phyloP scores from a whole-genome alignment of 352 stramenopile genomes.

The Phytophthora sojae region DNA sequence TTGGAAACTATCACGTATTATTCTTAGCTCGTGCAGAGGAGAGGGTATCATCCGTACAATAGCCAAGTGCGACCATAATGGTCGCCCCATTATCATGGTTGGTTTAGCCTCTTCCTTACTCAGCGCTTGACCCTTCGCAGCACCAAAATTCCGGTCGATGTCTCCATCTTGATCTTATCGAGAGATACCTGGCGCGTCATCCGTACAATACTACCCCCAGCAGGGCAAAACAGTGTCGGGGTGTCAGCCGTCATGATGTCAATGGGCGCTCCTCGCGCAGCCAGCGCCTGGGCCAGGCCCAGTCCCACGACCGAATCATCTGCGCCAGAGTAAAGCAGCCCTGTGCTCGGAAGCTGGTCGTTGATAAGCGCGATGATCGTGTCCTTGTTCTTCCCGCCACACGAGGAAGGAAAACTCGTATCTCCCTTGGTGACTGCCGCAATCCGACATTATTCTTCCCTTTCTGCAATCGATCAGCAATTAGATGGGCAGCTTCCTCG shows the following conservation, averaged over 20 bases:
- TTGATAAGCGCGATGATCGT: background rate
- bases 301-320: background rate
- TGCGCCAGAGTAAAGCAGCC: background rate
- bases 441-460: background rate
- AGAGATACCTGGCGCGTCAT: background rate
- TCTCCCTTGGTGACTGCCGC: background rate
- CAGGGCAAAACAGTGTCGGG: background rate
- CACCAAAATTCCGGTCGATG: background rate
- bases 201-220: background rate
- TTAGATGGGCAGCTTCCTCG: background rate
- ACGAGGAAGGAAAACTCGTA: background rate
- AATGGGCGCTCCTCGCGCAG: background rate
- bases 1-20: background rate
- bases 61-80: background rate
- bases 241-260: background rate
- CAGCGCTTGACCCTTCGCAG: background rate
- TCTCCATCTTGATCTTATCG: background rate
- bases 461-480: background rate
- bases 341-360: background rate
- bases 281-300: background rate
- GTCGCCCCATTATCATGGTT: background rate
- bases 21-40: background rate
- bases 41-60: background rate
- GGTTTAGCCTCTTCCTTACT: background rate
- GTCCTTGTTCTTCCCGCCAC: background rate